Percentiles rank a stretch among this genome's conserved stretches.
Conservation (phyloP, 306 rosid genomes). For the Purshia tridentata region DNA sequence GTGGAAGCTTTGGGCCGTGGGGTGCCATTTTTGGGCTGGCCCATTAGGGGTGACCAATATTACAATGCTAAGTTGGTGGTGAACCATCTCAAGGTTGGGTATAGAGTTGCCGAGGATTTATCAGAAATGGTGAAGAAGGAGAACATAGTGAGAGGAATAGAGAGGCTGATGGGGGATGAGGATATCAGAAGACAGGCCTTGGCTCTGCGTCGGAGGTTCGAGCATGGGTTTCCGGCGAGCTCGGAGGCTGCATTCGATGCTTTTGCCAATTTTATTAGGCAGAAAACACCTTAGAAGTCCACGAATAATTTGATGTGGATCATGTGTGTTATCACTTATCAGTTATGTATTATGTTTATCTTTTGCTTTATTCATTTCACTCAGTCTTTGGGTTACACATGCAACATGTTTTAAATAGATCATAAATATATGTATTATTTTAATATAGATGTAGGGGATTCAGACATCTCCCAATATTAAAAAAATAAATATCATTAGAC, state of each 20-base stretch:
- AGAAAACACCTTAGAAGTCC: background rate
- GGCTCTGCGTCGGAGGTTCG: background rate
- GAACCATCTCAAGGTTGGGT: constrained; percentile 14
- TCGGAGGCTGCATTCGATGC: constrained; percentile 19
- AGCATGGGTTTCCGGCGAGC: constrained; percentile 27
- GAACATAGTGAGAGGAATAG: constrained; percentile 19
- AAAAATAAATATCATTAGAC: too few species aligned
- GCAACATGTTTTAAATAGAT: too few species aligned
- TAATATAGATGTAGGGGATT: too few species aligned
- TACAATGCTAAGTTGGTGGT: constrained; percentile 26
- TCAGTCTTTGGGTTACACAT: background rate
- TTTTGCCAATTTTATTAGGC: constrained; percentile 24
- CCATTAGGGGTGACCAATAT: constrained; percentile 31
- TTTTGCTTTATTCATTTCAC: background rate
- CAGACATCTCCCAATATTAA: too few species aligned
- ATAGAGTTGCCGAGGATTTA: constrained; percentile 12
- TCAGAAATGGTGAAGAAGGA: constrained; percentile 17
- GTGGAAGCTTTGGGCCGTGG: constrained; percentile 24
- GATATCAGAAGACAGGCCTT: background rate
- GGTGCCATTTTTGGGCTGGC: constrained; percentile 35
- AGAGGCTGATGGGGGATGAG: constrained; percentile 25
- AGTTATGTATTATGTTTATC: background rate
- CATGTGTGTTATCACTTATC: background rate
- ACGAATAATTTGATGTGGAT: background rate
- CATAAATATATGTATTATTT: too few species aligned